Base-by-base conservation (phyloP, 805 yeast species). In the Pichia cephalocereana region DNA sequence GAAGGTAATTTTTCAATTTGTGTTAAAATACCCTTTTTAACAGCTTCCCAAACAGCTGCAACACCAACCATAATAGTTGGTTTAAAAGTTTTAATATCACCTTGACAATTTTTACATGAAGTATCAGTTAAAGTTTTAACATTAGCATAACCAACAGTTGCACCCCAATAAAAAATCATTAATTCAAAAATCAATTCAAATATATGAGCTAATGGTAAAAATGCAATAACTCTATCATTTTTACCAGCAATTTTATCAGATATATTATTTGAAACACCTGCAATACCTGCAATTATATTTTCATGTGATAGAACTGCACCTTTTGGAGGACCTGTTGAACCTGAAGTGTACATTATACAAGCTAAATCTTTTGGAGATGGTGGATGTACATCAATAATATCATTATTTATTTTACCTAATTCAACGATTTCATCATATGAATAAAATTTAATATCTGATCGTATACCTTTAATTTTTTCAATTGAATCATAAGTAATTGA, bases 11-110 rank as follows among this genome's bases (percentile, higher is more conserved):
- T 76, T 55, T 74, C 71, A 55, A 93, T 77, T 70, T 90, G 89
- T 47, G 77, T 77, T 50, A 87, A 52, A 51, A 93, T 84, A 50
- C 99, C 99, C 73, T 93, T 93, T 67, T 90, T 84, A 52, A 93
- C 87, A 38, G 84, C 76, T 72, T 93, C 99, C 96, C 96, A 93
- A 46, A 93, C 97, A 6, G 98, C 96, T 17, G 97, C 97, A 49
- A 93, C 99, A 67, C 96, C 99, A 55, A 89, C 96, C 96, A 93
- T 86, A 57, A 90, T 69, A 6, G 96, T 86, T 50, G 99, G 99
- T 65, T 80, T 75, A 69, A 89, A 86, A 61, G 84, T 86, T 48
- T 75, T 77, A 72, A 93, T 77, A 66, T 93, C 99, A 60, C 96
- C 91, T 49, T 77, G 70, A 71, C 96, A 89, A 70, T 93, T 86